Evolutionary conservation across 306 rosid genomes (phyloP).

Genomic region (Luffa acutangula): DNA sequence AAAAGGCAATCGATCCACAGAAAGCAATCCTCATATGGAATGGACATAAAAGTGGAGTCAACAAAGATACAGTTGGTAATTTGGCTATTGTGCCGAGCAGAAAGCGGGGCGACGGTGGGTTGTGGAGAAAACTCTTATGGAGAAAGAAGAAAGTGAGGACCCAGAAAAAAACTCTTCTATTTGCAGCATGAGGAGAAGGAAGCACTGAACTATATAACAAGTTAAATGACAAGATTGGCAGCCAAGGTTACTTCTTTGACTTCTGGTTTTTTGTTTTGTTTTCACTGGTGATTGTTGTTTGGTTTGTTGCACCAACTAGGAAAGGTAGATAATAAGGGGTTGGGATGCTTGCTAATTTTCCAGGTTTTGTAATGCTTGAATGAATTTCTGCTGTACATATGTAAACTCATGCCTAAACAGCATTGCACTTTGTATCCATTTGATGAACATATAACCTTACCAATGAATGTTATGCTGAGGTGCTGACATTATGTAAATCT

Average conservation of each 20-base stretch:
- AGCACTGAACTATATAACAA: not conserved
- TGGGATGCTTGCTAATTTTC: slow-evolving; percentile 3
- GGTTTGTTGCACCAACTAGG: slow-evolving; percentile 14
- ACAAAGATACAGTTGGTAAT: slow-evolving; percentile 23
- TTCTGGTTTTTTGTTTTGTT: not conserved
- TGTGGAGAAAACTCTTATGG: slow-evolving; percentile 62
- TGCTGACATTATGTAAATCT: not conserved
- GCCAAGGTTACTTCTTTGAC: slow-evolving; percentile 12
- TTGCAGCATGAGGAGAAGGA: slow-evolving; percentile 21
- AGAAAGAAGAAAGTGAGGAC: slow-evolving; percentile 53
- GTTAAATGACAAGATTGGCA: slow-evolving; percentile 2
- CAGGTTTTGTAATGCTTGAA: slow-evolving; percentile 7
- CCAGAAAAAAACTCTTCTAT: slow-evolving; percentile 27
- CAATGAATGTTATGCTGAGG: not conserved
- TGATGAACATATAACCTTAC: slow-evolving; percentile 7
- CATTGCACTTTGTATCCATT: slow-evolving; percentile 4
- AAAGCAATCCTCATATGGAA: slow-evolving; percentile 32
- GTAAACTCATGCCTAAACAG: not conserved
- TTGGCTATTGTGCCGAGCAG: slow-evolving; percentile 60
- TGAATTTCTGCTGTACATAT: slow-evolving; percentile 4
- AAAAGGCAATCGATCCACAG: slow-evolving; percentile 14
- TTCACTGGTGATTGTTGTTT: slow-evolving; percentile 6
- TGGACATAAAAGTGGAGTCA: slow-evolving; percentile 22
- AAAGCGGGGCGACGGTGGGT: slow-evolving; percentile 33
- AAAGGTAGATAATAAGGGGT: not conserved